Conservation (phyloP, 2,329 filamentous ascomycete genomes). For the Cadophora luteo-olivacea region DNA sequence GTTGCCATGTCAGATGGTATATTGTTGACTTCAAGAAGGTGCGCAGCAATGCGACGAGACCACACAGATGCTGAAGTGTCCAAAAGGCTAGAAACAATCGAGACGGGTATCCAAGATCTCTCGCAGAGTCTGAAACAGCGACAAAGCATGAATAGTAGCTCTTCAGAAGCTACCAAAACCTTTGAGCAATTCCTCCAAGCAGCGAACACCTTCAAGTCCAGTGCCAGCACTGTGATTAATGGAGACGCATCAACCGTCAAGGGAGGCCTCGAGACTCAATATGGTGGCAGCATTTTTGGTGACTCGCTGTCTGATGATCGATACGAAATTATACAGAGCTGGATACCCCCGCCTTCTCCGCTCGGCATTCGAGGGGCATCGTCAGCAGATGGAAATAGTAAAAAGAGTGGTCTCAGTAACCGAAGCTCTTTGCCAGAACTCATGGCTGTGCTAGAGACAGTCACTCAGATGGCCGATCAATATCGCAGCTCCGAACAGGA, state of each 20-base stretch:
- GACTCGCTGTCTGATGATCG: constrained; percentile 2
- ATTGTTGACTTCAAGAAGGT: not conserved
- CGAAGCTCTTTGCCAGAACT: not conserved
- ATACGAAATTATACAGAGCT: constrained; percentile 4
- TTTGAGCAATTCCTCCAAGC: not conserved
- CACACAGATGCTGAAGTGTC: constrained; percentile 7
- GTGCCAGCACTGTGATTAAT: not conserved
- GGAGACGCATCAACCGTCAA: not conserved
- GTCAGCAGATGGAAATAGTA: not conserved
- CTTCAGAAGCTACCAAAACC: constrained; percentile 4
- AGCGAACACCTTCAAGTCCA: not conserved
- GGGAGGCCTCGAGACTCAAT: not conserved
- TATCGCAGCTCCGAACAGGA: constrained; percentile 2
- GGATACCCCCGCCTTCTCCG: not conserved
- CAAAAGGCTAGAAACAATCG: not conserved
- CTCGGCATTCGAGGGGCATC: not conserved
- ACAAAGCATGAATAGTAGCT: not conserved
- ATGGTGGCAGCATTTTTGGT: constrained; percentile 7
- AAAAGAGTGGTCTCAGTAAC: not conserved
- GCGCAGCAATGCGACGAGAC: constrained; percentile 4
- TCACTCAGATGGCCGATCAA: not conserved
- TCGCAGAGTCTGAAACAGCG: not conserved
- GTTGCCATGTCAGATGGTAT: not conserved
- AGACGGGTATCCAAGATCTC: not conserved
- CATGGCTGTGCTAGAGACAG: not conserved